These are phyloP conservation scores for Pseudogymnoascus sp. DNA, from an alignment of 2,329 filamentous ascomycete genomes.

Conservation along the genomic window DNA sequence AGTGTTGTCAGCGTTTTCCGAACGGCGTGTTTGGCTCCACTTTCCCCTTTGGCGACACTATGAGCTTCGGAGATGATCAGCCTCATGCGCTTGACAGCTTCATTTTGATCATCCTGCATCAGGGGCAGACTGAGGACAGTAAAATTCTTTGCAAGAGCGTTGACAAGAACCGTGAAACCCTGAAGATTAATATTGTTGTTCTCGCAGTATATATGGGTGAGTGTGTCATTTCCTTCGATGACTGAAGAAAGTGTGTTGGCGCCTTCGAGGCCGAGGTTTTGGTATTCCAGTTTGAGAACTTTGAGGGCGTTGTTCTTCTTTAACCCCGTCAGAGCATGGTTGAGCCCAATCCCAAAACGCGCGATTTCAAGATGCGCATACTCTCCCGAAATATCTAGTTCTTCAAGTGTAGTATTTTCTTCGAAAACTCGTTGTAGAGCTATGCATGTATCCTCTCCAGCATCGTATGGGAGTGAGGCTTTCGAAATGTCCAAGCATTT, in stretches of 20 bases:
- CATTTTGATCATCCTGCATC: slow-evolving; percentile 53
- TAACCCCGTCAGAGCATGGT: slow-evolving; percentile 54
- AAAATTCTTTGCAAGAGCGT: slow-evolving; percentile 57
- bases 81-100: slow-evolving; percentile 47
- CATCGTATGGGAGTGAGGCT: slow-evolving; percentile 60
- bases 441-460: slow-evolving; percentile 56
- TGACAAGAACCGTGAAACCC: slow-evolving; percentile 60
- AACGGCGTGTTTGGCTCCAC: slow-evolving; percentile 21
- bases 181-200: slow-evolving; percentile 65
- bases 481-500: slow-evolving; percentile 61
- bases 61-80: slow-evolving; percentile 21
- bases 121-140: slow-evolving; percentile 52
- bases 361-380: slow-evolving; percentile 63
- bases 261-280: slow-evolving; percentile 60
- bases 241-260: slow-evolving; percentile 62
- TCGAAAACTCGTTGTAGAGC: slow-evolving; percentile 56
- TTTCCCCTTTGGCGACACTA: slow-evolving; percentile 13
- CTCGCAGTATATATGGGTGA: slow-evolving; percentile 60
- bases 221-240: slow-evolving; percentile 51
- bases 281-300: slow-evolving; percentile 56
- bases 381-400: slow-evolving; percentile 63
- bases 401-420: slow-evolving; percentile 56
- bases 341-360: slow-evolving; percentile 59
- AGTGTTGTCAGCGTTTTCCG: slow-evolving; percentile 23
- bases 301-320: slow-evolving; percentile 54